These are phyloP conservation scores for Anthracocystis walkeri DNA, from an alignment of 1,284 basidiomycete species.

Conservation along the genomic window DNA sequence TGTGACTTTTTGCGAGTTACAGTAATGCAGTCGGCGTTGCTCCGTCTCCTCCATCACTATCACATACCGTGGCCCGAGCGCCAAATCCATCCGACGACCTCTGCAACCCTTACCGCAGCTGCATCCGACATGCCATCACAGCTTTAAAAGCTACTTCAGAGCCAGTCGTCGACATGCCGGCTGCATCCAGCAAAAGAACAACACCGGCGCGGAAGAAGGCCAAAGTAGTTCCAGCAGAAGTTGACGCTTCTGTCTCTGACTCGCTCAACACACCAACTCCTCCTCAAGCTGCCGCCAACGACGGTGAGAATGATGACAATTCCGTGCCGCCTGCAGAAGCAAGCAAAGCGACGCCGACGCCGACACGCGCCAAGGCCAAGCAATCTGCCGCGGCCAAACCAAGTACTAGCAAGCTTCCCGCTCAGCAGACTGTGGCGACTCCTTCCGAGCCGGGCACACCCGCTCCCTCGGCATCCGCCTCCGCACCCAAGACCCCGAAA, in stretches of 20 bases:
- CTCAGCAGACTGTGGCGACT: neutral
- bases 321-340: neutral
- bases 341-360: neutral
- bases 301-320: neutral
- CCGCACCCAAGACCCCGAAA: conserved; percentile 1
- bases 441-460: neutral
- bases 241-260: neutral
- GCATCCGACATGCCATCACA: neutral
- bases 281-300: neutral
- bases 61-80: neutral
- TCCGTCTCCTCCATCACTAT: neutral
- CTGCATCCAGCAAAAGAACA: conserved; percentile 12
- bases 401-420: neutral
- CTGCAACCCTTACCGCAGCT: neutral
- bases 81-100: neutral
- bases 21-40: too few species aligned
- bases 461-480: neutral
- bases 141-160: neutral
- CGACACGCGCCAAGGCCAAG: neutral
- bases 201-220: conserved; percentile 28
- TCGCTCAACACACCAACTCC: neutral
- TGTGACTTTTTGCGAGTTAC: too few species aligned
- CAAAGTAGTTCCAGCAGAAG: conserved; percentile 9
- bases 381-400: neutral
- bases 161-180: conserved; percentile 16